Evolutionary conservation across 75 land plant genomes (phyloP).

Genomic region (Ceratopteris richardii): DNA sequence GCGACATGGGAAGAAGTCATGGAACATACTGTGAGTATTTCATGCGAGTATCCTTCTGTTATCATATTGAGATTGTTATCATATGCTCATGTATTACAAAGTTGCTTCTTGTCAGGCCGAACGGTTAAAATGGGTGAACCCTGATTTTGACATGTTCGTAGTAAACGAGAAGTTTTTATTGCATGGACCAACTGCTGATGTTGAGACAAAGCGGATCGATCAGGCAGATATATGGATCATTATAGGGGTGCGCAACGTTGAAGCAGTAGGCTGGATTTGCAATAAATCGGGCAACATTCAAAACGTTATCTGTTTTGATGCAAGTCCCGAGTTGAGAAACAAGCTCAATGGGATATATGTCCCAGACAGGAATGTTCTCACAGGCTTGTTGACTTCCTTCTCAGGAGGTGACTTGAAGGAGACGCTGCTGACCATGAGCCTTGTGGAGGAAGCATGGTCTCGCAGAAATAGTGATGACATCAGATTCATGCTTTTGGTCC

Average conservation of each 20-base stretch:
- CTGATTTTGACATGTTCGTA: conserved; percentile 65
- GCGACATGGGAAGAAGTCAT: conserved; percentile 78
- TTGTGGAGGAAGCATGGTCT: conserved; percentile 79
- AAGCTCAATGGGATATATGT: conserved; percentile 55
- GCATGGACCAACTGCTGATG: conserved; percentile 1
- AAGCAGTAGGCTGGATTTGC: conserved; percentile 41
- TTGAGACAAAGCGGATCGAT: conserved; percentile 7
- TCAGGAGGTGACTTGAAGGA: conserved; percentile 27
- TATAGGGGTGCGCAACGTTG: conserved; percentile 44
- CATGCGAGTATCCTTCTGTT: neutral
- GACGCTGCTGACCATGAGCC: conserved; percentile 37
- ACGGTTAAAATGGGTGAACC: conserved; percentile 75
- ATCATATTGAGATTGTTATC: too few species aligned
- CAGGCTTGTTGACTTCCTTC: conserved; percentile 10
- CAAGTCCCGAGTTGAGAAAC: conserved; percentile 39
- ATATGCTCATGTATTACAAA: too few species aligned
- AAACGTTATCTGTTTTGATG: conserved; percentile 62
- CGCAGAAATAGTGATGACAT: conserved; percentile 77
- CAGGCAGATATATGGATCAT: conserved; percentile 48
- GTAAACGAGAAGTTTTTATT: conserved; percentile 34
- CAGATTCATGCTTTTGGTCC: conserved; percentile 66
- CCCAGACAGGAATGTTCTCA: conserved; percentile 21
- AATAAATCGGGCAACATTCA: conserved; percentile 25
- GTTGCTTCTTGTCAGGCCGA: conserved; percentile 42
- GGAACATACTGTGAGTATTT: conserved; percentile 66